Evolutionary conservation across 495 filamentous ascomycete genomes (phyloP).

Genomic region (Cryomyces minteri): DNA sequence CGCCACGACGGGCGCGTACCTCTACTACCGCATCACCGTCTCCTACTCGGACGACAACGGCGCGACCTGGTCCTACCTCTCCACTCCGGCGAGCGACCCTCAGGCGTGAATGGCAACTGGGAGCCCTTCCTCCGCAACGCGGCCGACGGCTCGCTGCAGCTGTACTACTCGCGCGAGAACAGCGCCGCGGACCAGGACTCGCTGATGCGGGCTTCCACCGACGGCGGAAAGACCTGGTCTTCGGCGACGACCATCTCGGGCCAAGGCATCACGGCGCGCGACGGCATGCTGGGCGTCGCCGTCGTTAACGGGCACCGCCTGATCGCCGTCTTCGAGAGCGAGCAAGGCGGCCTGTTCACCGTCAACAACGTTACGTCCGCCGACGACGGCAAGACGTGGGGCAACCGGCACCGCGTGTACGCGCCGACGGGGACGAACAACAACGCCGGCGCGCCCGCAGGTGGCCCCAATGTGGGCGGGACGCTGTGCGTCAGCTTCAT

Average conservation of each 20-base stretch:
- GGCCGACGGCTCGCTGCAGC: conserved; percentile 26
- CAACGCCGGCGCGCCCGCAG: conserved; percentile 40
- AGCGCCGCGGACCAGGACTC: conserved; percentile 38
- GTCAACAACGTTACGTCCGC: conserved; percentile 36
- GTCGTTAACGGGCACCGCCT: conserved; percentile 24
- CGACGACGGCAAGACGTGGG: conserved; percentile 37
- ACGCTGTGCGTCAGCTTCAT: conserved; percentile 39
- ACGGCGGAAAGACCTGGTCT: conserved; percentile 34
- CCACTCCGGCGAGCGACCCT: conserved; percentile 28
- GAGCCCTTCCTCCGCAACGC: conserved; percentile 41
- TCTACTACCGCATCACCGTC: conserved; percentile 41
- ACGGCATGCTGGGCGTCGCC: conserved; percentile 44
- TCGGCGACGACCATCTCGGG: conserved; percentile 29
- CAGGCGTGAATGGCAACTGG: conserved; percentile 31
- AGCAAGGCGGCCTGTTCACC: conserved; percentile 25
- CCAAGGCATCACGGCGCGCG: conserved; percentile 23
- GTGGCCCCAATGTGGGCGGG: conserved; percentile 36
- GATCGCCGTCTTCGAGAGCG: conserved; percentile 41
- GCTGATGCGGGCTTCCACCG: conserved; percentile 34
- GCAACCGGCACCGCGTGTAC: conserved; percentile 31
- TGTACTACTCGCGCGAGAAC: conserved; percentile 40
- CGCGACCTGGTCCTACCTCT: conserved; percentile 31
- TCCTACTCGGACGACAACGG: conserved; percentile 37
- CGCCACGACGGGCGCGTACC: conserved; percentile 20
- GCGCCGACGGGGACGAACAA: conserved; percentile 22